Base-by-base conservation (phyloP, 345 rosid species). In the Geranium rotundifolium region DNA sequence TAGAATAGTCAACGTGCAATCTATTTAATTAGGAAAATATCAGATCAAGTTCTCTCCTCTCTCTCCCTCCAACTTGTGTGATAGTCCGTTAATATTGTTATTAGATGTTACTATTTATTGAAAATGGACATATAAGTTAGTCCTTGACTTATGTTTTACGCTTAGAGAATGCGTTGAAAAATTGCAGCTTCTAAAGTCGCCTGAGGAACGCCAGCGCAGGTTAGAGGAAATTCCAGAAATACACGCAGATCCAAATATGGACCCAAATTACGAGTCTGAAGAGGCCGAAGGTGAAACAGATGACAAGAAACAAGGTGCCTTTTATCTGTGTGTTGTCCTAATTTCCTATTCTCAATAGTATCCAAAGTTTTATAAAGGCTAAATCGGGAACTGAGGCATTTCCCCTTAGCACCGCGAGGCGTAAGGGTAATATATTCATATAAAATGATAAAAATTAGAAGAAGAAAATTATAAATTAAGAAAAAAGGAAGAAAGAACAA, bases 111-210 rank as follows among this genome's bases (percentile, higher is more conserved):
- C 58, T 56, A 14, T 23, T 17, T 59, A 4, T 4, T 59, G 9
- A 13, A 58, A 54, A 20, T 30, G 19, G 6, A 16, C 37, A 29
- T 39, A 61, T 67, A 20, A 64, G 27, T 74, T 73, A 18, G 57
- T 82, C 85, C 95, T 90, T 93, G 67, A 88, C 95, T 29, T 71
- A 59, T 29, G 70, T 61, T 23, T 71, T 63, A 95, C 93, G 85
- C 97, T 95, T 64, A 90, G 99, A 81, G 97, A 90, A 79, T 90
- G 97, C 74, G 97, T 95, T 55, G 99, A 95, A 79, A 95, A 90
- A 74, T 67, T 95, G 81, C 97, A 95, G 82, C 81, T 90, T 54
- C 70, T 95, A 17, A 95, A 95, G 77, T 77, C 95, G 18, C 97
- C 97, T 8, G 85, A 85, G 72, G 99, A 95, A 79, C 95, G 95